These are phyloP conservation scores for Halteria grandinella DNA, from an alignment of 73 alveolate species.

Conservation along the genomic window DNA sequence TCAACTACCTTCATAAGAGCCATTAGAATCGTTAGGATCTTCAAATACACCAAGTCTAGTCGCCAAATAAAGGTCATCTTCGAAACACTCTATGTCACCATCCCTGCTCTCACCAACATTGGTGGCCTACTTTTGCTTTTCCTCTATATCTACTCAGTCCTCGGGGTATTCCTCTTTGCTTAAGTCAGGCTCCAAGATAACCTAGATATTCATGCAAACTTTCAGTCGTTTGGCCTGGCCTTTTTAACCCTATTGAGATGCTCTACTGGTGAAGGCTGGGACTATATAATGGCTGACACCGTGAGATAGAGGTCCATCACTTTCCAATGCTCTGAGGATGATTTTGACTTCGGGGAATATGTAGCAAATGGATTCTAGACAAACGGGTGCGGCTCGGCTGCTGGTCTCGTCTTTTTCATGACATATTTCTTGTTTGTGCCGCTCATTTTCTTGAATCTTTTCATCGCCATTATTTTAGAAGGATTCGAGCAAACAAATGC, in stretches of 20 bases:
- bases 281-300: slow-evolving; percentile 60
- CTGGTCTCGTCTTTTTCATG: slow-evolving; percentile 28
- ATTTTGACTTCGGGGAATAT: neutral
- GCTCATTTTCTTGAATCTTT: slow-evolving; percentile 69
- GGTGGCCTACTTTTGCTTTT: slow-evolving; percentile 63
- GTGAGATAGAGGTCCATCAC: neutral
- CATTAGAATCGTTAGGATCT: slow-evolving; percentile 54
- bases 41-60: slow-evolving; percentile 49
- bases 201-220: slow-evolving; percentile 24
- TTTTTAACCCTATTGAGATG: slow-evolving; percentile 42
- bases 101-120: slow-evolving; percentile 67
- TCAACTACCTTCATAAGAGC: slow-evolving; percentile 62
- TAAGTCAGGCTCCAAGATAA: slow-evolving; percentile 11
- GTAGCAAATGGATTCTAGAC: neutral
- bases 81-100: slow-evolving; percentile 64
- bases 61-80: slow-evolving; percentile 54
- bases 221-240: slow-evolving; percentile 35
- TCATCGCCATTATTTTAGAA: slow-evolving; percentile 73
- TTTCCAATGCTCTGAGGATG: slow-evolving; percentile 12
- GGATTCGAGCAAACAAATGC: slow-evolving; percentile 67
- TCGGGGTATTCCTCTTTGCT: slow-evolving; percentile 47
- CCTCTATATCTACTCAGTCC: slow-evolving; percentile 58
- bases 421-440: slow-evolving; percentile 64
- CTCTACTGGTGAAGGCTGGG: slow-evolving; percentile 73
- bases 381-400: slow-evolving; percentile 42